Conservation (phyloP, 192 early-diverging fungal species). For the Backusella parvicylindrica region DNA sequence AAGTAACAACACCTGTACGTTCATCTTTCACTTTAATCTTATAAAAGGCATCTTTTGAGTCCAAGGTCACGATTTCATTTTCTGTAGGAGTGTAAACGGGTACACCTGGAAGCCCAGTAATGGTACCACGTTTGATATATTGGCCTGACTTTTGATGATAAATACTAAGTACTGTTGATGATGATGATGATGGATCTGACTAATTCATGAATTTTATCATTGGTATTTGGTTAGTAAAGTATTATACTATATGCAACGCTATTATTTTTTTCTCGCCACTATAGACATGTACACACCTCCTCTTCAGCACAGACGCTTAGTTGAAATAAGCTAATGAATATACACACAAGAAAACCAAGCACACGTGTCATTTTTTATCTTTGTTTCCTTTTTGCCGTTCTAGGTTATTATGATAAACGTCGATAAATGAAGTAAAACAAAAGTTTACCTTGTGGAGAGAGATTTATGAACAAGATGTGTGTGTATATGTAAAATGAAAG, state of each 20-base stretch:
- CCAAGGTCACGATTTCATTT: not conserved
- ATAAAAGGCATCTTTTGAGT: slow-evolving; percentile 10
- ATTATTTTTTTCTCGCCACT: not conserved
- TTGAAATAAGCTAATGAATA: not conserved
- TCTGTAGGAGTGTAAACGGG: slow-evolving; percentile 21
- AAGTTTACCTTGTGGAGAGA: not conserved
- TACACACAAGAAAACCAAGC: not conserved
- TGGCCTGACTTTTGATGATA: slow-evolving; percentile 17
- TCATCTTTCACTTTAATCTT: slow-evolving; percentile 30
- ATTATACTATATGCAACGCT: too few species aligned
- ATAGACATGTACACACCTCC: not conserved
- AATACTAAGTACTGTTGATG: not conserved
- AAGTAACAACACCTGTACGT: not conserved
- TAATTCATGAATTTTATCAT: not conserved
- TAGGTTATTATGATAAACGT: not conserved
- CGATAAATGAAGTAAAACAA: not conserved
- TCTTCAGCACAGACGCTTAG: not conserved
- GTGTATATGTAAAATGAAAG: not conserved
- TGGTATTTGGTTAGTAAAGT: not conserved
- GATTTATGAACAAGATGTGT: not conserved
- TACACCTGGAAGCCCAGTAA: slow-evolving; percentile 1
- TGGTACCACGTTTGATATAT: slow-evolving; percentile 31
- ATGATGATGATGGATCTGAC: not conserved
- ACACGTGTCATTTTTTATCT: not conserved
- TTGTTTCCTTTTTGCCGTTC: not conserved